These are phyloP conservation scores for Pestalotiopsis sp. DNA, from an alignment of 2,329 filamentous ascomycete genomes.

Conservation along the genomic window DNA sequence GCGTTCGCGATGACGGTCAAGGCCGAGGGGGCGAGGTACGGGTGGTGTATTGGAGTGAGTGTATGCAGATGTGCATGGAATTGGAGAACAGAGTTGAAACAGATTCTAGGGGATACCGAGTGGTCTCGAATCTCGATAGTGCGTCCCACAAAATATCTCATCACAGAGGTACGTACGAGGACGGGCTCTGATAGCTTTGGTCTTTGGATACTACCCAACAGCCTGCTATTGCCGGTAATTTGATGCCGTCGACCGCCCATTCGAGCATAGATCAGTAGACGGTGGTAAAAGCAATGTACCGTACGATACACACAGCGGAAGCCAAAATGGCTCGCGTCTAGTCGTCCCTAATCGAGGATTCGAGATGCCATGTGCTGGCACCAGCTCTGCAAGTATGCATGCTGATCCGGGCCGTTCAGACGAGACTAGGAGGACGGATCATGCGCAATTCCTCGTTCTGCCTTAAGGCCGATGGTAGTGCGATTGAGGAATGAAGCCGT, in stretches of 20 bases:
- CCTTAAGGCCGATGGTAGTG: background rate
- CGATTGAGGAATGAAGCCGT: background rate
- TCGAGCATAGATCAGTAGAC: background rate
- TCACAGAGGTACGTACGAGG: background rate
- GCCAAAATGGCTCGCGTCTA: background rate
- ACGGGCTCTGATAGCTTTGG: background rate
- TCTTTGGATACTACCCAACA: background rate
- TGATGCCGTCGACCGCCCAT: background rate
- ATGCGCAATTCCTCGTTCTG: background rate
- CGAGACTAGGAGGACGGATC: background rate
- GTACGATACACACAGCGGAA: background rate
- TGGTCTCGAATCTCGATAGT: background rate
- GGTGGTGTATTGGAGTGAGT: background rate
- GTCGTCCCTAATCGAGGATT: background rate
- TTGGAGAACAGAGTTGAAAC: background rate
- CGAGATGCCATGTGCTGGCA: background rate
- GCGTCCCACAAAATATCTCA: background rate
- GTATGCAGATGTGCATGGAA: background rate
- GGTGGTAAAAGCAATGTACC: background rate
- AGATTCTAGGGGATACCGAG: background rate
- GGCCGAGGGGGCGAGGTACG: constrained; percentile 3
- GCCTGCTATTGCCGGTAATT: no score
- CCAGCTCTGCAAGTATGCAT: background rate
- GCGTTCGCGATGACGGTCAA: background rate
- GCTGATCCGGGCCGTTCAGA: background rate